Evolutionary conservation across 140 eudicot genomes (phyloP).

Genomic region (Senecio squalidus): DNA sequence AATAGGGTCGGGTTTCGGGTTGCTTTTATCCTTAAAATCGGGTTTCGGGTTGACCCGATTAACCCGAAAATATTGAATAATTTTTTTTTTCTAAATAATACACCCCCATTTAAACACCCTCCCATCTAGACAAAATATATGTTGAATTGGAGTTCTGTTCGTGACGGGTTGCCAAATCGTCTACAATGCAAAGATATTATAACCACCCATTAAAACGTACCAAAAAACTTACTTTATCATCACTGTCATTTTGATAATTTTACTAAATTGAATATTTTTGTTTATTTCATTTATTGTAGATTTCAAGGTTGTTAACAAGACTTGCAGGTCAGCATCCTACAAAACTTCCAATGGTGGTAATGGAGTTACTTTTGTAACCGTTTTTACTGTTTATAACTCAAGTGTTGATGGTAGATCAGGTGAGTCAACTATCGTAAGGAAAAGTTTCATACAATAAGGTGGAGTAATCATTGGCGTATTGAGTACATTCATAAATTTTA

Average conservation of each 20-base stretch:
- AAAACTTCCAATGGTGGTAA: conserved; percentile 27
- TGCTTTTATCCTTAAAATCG: no score
- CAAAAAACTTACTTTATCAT: background rate
- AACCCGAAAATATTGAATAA: no score
- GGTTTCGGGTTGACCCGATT: no score
- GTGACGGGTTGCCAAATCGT: conserved; percentile 77
- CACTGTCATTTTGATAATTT: conserved; percentile 18
- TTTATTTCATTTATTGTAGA: conserved; percentile 37
- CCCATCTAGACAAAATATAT: no score
- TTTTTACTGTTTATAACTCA: conserved; percentile 72
- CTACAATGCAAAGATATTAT: conserved; percentile 92
- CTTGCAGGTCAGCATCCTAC: conserved; percentile 32
- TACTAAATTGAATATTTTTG: background rate
- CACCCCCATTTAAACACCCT: no score
- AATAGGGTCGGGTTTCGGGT: no score
- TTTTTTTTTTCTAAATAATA: no score
- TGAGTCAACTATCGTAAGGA: conserved; percentile 49
- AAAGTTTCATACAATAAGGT: conserved; percentile 55
- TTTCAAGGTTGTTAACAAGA: conserved; percentile 70
- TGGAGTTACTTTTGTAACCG: conserved; percentile 62
- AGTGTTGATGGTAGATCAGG: conserved; percentile 32
- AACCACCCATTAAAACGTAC: no score
- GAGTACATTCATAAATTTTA: conserved; percentile 56
- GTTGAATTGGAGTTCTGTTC: no score
- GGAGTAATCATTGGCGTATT: conserved; percentile 68